Conservation (phyloP, 1,284 basidiomycete species). For the Tilletiaria anomala region DNA sequence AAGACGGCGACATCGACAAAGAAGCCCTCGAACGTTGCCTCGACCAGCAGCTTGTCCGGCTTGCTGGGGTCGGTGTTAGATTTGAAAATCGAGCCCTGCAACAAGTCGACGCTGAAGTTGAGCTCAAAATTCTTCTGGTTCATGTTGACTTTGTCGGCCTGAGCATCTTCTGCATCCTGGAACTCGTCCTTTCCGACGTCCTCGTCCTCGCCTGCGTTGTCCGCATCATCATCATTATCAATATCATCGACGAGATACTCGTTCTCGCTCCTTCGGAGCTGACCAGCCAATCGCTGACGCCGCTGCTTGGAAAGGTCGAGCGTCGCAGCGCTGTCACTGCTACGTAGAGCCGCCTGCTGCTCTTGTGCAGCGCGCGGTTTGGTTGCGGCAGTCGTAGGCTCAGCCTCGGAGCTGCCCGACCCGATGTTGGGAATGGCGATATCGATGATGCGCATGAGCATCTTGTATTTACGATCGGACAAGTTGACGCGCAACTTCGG, state of each 20-base stretch:
- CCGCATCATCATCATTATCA: slow-evolving; percentile 8
- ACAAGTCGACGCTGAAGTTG: slow-evolving; percentile 70
- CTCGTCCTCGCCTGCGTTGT: slow-evolving; percentile 25
- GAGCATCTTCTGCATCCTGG: slow-evolving; percentile 29
- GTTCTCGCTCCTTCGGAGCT: slow-evolving; percentile 23
- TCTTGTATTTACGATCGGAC: slow-evolving; percentile 90
- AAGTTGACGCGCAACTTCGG: slow-evolving; percentile 82
- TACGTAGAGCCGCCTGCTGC: background rate
- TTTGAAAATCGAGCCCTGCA: slow-evolving; percentile 72
- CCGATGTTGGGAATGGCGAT: slow-evolving; percentile 74
- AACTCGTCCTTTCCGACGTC: slow-evolving; percentile 27
- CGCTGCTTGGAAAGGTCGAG: slow-evolving; percentile 11
- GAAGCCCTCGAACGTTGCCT: slow-evolving; percentile 69
- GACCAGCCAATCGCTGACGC: slow-evolving; percentile 21
- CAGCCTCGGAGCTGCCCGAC: too few species aligned
- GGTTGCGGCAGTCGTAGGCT: slow-evolving; percentile 11
- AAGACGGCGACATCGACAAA: slow-evolving; percentile 24
- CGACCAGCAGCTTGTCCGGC: slow-evolving; percentile 59
- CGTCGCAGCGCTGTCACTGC: background rate
- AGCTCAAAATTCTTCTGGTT: slow-evolving; percentile 79
- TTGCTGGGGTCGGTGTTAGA: slow-evolving; percentile 46
- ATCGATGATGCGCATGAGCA: slow-evolving; percentile 82
- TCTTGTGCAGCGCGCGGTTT: too few species aligned
- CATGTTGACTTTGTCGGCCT: slow-evolving; percentile 43
- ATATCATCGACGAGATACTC: slow-evolving; percentile 22